These are phyloP conservation scores for Venturia carpophila DNA, from an alignment of 2,329 filamentous ascomycete species.

Conservation along the genomic window DNA sequence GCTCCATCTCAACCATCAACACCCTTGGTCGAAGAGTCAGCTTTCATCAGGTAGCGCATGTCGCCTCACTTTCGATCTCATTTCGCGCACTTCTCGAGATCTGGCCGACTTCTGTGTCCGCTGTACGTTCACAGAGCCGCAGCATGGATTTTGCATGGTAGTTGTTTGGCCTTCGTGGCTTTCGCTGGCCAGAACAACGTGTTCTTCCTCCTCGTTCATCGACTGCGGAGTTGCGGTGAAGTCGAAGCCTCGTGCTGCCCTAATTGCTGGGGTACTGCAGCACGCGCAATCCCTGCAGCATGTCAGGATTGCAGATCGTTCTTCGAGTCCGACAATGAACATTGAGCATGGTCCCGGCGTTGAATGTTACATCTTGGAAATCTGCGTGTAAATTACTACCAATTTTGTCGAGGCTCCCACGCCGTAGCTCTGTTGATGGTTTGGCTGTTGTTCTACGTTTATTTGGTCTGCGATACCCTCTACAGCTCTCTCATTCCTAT, in stretches of 20 bases:
- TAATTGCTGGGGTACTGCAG: background rate
- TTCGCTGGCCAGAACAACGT: background rate
- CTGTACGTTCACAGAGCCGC: background rate
- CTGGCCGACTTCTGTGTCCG: background rate
- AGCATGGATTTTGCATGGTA: background rate
- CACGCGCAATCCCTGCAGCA: background rate
- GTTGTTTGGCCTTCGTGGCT: background rate
- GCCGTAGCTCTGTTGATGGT: background rate
- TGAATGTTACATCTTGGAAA: background rate
- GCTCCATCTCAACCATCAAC: background rate
- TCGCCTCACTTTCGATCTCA: background rate
- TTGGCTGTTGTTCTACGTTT: background rate
- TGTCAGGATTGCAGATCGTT: background rate
- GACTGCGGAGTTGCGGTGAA: background rate
- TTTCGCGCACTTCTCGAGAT: background rate
- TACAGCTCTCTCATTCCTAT: background rate
- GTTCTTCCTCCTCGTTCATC: background rate
- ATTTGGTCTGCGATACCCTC: background rate
- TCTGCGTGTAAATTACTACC: background rate
- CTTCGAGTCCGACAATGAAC: background rate
- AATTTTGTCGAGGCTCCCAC: background rate
- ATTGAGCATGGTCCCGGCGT: slow-evolving; percentile 3
- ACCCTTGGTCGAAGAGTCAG: background rate
- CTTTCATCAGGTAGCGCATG: background rate
- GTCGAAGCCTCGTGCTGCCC: background rate